These are phyloP conservation scores for Tephrocybe sp. DNA, from an alignment of 768 basidiomycete genomes.

Conservation along the genomic window DNA sequence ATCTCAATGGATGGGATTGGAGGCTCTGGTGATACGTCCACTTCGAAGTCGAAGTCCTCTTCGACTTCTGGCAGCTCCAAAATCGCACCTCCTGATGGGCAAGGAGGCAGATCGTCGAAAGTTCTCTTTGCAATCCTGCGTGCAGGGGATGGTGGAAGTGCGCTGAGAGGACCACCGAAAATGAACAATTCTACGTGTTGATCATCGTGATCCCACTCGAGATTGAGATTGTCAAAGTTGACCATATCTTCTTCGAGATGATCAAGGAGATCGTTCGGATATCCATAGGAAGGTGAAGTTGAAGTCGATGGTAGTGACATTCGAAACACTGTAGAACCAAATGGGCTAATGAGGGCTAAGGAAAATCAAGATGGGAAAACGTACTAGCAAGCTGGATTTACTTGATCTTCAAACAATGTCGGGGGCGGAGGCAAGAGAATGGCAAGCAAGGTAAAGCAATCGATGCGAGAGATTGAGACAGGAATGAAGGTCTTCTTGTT, in stretches of 20 bases:
- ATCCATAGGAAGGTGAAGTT: not conserved
- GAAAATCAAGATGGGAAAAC: too few species aligned
- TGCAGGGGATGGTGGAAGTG: not conserved
- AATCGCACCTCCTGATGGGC: not conserved
- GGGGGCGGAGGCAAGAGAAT: too few species aligned
- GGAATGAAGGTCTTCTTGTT: not conserved
- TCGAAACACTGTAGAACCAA: not conserved
- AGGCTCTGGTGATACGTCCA: not conserved
- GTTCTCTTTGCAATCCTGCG: not conserved
- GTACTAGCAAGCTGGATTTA: too few species aligned
- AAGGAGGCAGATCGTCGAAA: not conserved
- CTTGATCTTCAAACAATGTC: too few species aligned
- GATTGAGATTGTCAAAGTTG: not conserved
- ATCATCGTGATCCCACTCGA: not conserved
- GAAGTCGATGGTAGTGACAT: not conserved
- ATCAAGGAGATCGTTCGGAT: not conserved
- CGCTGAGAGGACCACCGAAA: conserved; percentile 7
- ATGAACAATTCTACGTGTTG: not conserved
- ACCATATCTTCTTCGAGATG: conserved; percentile 4
- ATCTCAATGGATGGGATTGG: not conserved
- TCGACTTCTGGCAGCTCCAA: conserved; percentile 3
- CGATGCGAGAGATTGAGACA: not conserved
- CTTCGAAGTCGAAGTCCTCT: not conserved
- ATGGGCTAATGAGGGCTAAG: too few species aligned
- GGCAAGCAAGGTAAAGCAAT: not conserved